Percentiles rank a stretch among this genome's conserved stretches.
These are phyloP conservation scores for Parathielavia hyrcaniae DNA, from an alignment of 495 filamentous ascomycete genomes.

Conservation along the genomic window DNA sequence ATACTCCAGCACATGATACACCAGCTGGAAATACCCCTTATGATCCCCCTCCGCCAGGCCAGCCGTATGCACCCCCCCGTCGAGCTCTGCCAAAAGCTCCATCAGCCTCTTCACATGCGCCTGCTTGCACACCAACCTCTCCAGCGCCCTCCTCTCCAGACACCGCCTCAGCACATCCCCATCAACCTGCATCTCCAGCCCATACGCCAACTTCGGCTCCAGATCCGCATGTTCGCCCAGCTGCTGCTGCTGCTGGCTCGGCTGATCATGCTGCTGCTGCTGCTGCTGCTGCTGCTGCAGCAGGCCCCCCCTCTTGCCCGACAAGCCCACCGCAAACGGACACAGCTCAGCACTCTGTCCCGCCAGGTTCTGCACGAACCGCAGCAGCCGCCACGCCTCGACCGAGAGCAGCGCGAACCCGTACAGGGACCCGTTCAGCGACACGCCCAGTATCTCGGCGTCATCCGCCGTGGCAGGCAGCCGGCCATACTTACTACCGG, in stretches of 20 bases:
- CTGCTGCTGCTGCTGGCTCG: slow-evolving; percentile 2
- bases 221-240: slow-evolving; percentile 14
- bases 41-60: slow-evolving; percentile 12
- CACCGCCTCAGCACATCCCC: slow-evolving; percentile 57
- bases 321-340: slow-evolving; percentile 6
- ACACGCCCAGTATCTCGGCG: slow-evolving; percentile 53
- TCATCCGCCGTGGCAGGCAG: slow-evolving; percentile 28
- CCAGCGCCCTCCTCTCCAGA: slow-evolving; percentile 45
- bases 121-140: slow-evolving; percentile 36
- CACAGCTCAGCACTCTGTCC: slow-evolving; percentile 22
- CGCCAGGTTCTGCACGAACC: slow-evolving; percentile 57
- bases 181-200: slow-evolving; percentile 55
- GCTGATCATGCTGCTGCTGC: not conserved
- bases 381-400: slow-evolving; percentile 54
- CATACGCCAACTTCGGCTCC: slow-evolving; percentile 29
- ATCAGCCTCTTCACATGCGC: slow-evolving; percentile 26
- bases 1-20: slow-evolving; percentile 44
- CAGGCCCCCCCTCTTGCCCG: not conserved
- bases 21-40: slow-evolving; percentile 32
- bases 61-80: slow-evolving; percentile 23
- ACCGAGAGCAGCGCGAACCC: slow-evolving; percentile 53
- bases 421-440: slow-evolving; percentile 59
- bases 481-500: slow-evolving; percentile 28
- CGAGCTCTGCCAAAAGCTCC: slow-evolving; percentile 35
- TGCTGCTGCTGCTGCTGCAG: slow-evolving; percentile 6